Percentiles rank a stretch among this genome's conserved stretches.
phyloP scores from a whole-genome alignment of 805 yeast genomes.

The Saturnispora diversa region DNA sequence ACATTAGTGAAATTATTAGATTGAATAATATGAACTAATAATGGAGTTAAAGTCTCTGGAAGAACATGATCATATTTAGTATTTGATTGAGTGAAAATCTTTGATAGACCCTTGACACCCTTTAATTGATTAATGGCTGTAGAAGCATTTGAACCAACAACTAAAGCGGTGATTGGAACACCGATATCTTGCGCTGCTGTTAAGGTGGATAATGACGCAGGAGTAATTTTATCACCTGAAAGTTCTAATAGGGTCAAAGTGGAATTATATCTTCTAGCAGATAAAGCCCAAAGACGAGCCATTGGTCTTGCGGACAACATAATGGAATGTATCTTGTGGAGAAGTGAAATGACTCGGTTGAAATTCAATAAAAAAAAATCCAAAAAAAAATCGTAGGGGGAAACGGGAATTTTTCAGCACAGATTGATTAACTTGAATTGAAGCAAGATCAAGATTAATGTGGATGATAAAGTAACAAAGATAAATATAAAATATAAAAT shows the following conservation, averaged over 20 bases:
- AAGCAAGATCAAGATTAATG: no score
- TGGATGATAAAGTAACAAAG: no score
- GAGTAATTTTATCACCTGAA: constrained; percentile 44
- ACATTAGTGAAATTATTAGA: constrained; percentile 35
- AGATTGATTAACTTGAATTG: no score
- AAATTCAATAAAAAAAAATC: no score
- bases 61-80: constrained; percentile 56
- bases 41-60: constrained; percentile 78
- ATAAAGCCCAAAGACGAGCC: not conserved
- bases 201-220: constrained; percentile 64
- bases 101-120: constrained; percentile 44
- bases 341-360: no score
- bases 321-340: not conserved
- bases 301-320: constrained; percentile 7
- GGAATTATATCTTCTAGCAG: constrained; percentile 27
- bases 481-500: no score
- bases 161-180: constrained; percentile 70
- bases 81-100: constrained; percentile 52
- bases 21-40: constrained; percentile 42
- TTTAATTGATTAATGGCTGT: constrained; percentile 43
- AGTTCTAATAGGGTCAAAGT: constrained; percentile 76
- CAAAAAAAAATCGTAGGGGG: no score
- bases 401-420: no score
- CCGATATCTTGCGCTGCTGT: constrained; percentile 73
- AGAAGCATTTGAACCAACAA: constrained; percentile 58